Conservation (phyloP, 2,329 filamentous ascomycete species). For the Verticillium zaregamsianum region DNA sequence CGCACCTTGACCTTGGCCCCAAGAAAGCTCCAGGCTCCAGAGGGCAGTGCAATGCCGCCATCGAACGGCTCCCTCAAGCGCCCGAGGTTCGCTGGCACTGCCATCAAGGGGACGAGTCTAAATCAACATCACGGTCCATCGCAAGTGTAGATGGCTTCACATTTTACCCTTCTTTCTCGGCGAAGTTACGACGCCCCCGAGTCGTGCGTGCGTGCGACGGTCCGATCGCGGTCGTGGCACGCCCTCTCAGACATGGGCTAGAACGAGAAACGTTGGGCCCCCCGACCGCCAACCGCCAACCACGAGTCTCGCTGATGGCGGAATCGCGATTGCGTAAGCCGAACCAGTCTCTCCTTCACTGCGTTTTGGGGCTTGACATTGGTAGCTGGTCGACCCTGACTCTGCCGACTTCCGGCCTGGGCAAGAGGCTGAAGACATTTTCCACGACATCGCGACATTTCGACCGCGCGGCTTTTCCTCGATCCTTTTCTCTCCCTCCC, state of each 20-base stretch:
- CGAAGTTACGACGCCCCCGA: too few species aligned
- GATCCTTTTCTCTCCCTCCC: background rate
- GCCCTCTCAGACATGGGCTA: background rate
- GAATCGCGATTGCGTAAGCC: background rate
- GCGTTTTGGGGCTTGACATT: background rate
- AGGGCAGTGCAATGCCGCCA: background rate
- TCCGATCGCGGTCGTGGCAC: background rate
- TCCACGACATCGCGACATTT: background rate
- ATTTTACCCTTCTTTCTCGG: too few species aligned
- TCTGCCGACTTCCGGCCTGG: background rate
- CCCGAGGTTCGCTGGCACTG: background rate
- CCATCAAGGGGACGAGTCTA: too few species aligned
- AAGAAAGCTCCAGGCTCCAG: background rate
- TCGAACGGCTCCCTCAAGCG: background rate
- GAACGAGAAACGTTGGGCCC: background rate
- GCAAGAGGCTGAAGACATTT: background rate
- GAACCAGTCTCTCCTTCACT: background rate
- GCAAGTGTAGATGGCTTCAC: background rate
- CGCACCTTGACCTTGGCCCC: too few species aligned
- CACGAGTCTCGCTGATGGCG: background rate
- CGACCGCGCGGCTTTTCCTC: background rate
- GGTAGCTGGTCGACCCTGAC: background rate
- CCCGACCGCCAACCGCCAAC: background rate
- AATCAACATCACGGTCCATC: too few species aligned
- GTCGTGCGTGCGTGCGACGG: background rate